Conservation (phyloP, 225 moss, liverwort and hornwort genomes). For the Asterella californica region DNA sequence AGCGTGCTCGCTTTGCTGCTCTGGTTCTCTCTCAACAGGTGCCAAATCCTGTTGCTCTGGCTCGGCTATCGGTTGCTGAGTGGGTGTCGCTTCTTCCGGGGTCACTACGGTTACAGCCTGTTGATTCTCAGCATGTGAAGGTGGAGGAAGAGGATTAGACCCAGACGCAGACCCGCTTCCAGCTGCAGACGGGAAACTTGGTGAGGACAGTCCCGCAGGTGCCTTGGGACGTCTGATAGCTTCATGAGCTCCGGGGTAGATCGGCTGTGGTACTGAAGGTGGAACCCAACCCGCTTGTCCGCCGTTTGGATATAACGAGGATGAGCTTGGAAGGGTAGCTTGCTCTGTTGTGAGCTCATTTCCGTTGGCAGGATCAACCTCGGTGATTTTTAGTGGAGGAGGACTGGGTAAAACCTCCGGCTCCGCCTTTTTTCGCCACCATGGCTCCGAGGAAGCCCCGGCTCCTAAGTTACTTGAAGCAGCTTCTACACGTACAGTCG, state of each 20-base stretch:
- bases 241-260: slow-evolving; percentile 44
- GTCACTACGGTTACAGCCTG: not conserved
- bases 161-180: slow-evolving; percentile 3
- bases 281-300: slow-evolving; percentile 41
- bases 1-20: slow-evolving; percentile 10
- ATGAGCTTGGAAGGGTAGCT: slow-evolving; percentile 16
- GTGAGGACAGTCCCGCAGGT: not conserved
- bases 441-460: slow-evolving; percentile 26
- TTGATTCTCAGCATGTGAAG: not conserved
- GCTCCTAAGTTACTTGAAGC: slow-evolving; percentile 14
- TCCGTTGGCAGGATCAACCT: slow-evolving; percentile 29
- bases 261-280: slow-evolving; percentile 38
- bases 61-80: not conserved
- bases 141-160: slow-evolving; percentile 5
- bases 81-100: not conserved
- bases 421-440: slow-evolving; percentile 42
- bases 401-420: slow-evolving; percentile 10
- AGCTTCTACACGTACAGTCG: slow-evolving; percentile 21
- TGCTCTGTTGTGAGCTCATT: slow-evolving; percentile 22
- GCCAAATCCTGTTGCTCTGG: slow-evolving; percentile 14
- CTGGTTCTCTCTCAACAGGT: slow-evolving; percentile 22
- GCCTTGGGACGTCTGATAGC: slow-evolving; percentile 39
- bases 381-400: slow-evolving; percentile 35
- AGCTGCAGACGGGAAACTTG: not conserved
- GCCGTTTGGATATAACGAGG: slow-evolving; percentile 3